Base-by-base conservation (phyloP, 345 rosid species). In the Euclidium syriacum region DNA sequence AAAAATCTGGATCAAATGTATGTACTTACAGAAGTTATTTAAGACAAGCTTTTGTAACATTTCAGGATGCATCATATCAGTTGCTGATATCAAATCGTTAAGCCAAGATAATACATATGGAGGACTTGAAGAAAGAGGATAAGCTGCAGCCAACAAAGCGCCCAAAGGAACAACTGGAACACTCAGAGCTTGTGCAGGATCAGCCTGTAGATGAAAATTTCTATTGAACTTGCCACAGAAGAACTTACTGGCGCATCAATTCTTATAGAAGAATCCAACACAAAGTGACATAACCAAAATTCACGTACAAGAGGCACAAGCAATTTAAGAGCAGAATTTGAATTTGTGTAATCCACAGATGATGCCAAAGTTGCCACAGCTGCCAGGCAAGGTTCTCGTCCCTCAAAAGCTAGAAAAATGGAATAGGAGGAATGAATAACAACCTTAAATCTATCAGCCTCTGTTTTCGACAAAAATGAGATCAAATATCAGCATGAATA, bases 11-110 rank as follows among this genome's bases (percentile, higher is more conserved):
- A 56, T 39, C 53, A 25, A 26, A 35, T 25, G 5, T 12, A n/a
- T 42, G 42, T 47, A 77, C 97, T 84, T 74, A 94, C 99, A 84
- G 58, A 94, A 90, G 77, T 85, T 94, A 73, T 90, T 94, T 78
- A 90, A 55, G 75, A 90, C 77, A 15, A 94, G 97, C 84, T 87
- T 94, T 68, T 94, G 76, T 64, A 94, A 75, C 82, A 84, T 40
- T 71, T 90, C 96, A 14, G 96, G 97, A 77, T 84, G 95, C 99
- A 94, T 90, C 99, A 94, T 94, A 78, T 87, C 97, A 36, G 83
- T 77, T 51, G 96, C 82, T 59, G 99, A 87, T 82, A 94, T 85
- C 74, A 87, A 68, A 61, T 81, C 11, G 67, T 80, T 87, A 62
- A 94, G 84, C 99, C 97, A 94, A 67, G 96, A 79, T 58, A 94